These are phyloP conservation scores for Apophysomyces sp. DNA, from an alignment of 371 early-diverging fungal species.

Conservation along the genomic window DNA sequence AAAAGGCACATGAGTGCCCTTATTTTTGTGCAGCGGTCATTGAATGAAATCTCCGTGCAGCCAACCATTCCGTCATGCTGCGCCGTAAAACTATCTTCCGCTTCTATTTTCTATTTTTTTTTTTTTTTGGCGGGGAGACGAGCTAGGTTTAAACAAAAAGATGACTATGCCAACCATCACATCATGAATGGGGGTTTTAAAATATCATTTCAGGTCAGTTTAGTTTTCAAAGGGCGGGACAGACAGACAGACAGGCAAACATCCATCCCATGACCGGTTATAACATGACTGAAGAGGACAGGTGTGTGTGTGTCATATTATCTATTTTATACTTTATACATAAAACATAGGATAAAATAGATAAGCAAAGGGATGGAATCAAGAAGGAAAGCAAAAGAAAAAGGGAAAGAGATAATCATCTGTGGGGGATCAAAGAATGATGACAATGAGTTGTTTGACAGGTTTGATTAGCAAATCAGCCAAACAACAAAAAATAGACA, in stretches of 20 bases:
- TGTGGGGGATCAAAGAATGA: no score
- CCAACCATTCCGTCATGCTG: neutral
- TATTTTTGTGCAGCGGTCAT: neutral
- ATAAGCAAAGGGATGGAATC: neutral
- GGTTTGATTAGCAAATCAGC: constrained; percentile 1
- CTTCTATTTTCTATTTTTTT: no score
- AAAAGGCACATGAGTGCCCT: neutral
- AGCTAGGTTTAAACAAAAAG: neutral
- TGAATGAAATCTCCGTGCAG: neutral
- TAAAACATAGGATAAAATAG: neutral
- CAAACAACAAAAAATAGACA: no score
- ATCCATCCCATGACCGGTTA: neutral
- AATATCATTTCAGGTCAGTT: neutral
- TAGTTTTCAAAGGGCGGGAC: neutral
- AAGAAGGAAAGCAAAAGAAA: neutral
- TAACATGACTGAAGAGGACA: neutral
- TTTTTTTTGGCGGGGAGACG: no score
- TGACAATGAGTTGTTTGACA: constrained; percentile 1
- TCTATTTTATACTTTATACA: neutral
- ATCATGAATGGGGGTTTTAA: neutral
- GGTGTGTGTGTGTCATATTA: neutral
- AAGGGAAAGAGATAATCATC: neutral
- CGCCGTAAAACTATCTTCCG: neutral
- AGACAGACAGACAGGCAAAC: neutral
- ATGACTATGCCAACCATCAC: neutral